Percentiles rank a stretch among this genome's conserved stretches.
Evolutionary conservation across 2,329 filamentous ascomycete genomes (phyloP).

Genomic region (Claviceps quebecensis): DNA sequence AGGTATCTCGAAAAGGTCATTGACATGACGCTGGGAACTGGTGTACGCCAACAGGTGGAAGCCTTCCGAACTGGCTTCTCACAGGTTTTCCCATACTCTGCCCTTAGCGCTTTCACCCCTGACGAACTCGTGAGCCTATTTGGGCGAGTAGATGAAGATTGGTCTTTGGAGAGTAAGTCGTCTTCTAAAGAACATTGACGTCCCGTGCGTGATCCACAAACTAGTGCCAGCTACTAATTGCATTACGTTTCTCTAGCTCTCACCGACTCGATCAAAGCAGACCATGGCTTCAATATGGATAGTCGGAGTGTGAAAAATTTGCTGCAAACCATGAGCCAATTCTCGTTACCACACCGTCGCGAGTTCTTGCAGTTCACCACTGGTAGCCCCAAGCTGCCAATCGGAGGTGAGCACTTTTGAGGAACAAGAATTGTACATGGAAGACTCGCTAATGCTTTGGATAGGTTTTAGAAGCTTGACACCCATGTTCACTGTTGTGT

Average conservation of each 20-base stretch:
- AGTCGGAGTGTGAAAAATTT: constrained; percentile 90
- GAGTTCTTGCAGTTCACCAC: constrained; percentile 98
- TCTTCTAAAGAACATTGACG: background rate
- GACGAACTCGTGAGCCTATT: constrained; percentile 92
- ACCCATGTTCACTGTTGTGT: constrained; percentile 97
- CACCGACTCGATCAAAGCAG: constrained; percentile 96
- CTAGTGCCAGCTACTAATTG: background rate
- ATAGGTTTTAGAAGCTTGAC: constrained; percentile 91
- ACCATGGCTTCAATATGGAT: constrained; percentile 97
- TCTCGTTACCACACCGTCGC: constrained; percentile 58
- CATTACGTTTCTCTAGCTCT: constrained; percentile 45
- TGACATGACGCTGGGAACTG: constrained; percentile 78
- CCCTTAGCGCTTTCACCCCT: constrained; percentile 84
- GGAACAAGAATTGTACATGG: background rate
- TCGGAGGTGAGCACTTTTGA: constrained; percentile 61
- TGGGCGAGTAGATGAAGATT: constrained; percentile 85
- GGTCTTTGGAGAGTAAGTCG: constrained; percentile 83
- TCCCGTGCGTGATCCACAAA: no score
- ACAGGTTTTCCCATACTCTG: constrained; percentile 89
- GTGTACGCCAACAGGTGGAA: constrained; percentile 78
- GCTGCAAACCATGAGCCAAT: constrained; percentile 85
- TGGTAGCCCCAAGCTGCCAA: constrained; percentile 92
- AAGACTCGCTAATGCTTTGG: constrained; percentile 17
- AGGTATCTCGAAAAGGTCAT: constrained; percentile 79
- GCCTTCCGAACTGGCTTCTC: constrained; percentile 87